Conservation (phyloP, 805 yeast genomes). For the Candida corydali region DNA sequence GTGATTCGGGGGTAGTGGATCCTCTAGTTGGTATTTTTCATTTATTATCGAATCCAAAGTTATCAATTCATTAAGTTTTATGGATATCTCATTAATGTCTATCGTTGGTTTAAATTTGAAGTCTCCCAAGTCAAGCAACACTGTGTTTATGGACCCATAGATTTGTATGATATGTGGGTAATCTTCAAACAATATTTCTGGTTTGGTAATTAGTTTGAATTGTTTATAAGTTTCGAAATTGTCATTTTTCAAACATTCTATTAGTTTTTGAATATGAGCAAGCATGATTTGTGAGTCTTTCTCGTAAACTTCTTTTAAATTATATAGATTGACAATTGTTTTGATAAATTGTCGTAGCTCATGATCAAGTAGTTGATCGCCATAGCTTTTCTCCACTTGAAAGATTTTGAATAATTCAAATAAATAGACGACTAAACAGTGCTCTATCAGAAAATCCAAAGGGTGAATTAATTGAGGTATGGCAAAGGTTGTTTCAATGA, state of each 20-base stretch:
- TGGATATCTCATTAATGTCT: slow-evolving; percentile 5
- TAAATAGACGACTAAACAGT: slow-evolving; percentile 53
- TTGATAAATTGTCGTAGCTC: not conserved
- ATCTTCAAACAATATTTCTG: slow-evolving; percentile 11
- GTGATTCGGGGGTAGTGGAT: not conserved
- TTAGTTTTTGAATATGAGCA: slow-evolving; percentile 7
- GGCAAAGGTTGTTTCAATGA: slow-evolving; percentile 31
- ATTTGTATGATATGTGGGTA: slow-evolving; percentile 13
- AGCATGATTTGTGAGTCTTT: not conserved
- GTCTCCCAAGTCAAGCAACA: slow-evolving; percentile 12
- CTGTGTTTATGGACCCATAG: slow-evolving; percentile 10
- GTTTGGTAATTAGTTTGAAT: slow-evolving; percentile 8
- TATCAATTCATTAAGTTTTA: slow-evolving; percentile 6
- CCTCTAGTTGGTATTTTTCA: not conserved
- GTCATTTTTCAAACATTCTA: slow-evolving; percentile 2
- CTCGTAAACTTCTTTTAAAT: slow-evolving; percentile 3
- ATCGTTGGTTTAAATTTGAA: slow-evolving; percentile 11
- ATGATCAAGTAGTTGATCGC: not conserved
- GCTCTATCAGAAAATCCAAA: slow-evolving; percentile 58
- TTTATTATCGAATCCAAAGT: slow-evolving; percentile 10
- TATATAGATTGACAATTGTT: slow-evolving; percentile 1
- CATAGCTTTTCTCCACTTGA: slow-evolving; percentile 13
- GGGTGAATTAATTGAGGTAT: slow-evolving; percentile 52
- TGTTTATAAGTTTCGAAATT: slow-evolving; percentile 6
- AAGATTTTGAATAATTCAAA: slow-evolving; percentile 53